phyloP scores from a whole-genome alignment of 805 yeast species.

The Yarrowia sp. region DNA sequence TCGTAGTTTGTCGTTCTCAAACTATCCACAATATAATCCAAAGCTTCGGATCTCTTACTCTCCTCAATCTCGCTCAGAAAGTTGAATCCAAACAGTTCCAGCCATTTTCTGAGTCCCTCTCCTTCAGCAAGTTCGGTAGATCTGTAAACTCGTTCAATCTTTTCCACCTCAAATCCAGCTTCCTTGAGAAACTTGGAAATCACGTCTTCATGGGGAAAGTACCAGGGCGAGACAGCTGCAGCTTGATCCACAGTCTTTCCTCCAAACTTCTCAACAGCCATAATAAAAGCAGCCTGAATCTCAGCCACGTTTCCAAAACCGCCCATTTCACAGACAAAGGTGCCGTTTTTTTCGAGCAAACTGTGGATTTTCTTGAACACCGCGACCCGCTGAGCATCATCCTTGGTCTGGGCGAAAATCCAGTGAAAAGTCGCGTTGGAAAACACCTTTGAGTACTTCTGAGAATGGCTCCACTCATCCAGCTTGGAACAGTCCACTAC shows the following conservation, averaged over 20 bases:
- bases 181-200: constrained; percentile 39
- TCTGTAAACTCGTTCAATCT: constrained; percentile 43
- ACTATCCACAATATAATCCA: constrained; percentile 41
- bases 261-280: constrained; percentile 39
- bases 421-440: constrained; percentile 47
- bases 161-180: constrained; percentile 44
- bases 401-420: constrained; percentile 40
- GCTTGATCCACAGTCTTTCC: constrained; percentile 39
- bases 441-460: constrained; percentile 43
- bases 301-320: constrained; percentile 47
- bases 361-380: constrained; percentile 42
- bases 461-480: constrained; percentile 2
- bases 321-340: constrained; percentile 45
- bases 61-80: constrained; percentile 40
- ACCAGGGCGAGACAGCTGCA: constrained; percentile 43
- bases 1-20: constrained; percentile 40
- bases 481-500: constrained; percentile 31
- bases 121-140: constrained; percentile 43
- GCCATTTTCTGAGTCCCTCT: constrained; percentile 44
- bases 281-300: constrained; percentile 43
- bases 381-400: constrained; percentile 39
- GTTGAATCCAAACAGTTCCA: constrained; percentile 45
- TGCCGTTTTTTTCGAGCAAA: constrained; percentile 42
- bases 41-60: constrained; percentile 16
- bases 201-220: constrained; percentile 41